Conservation (phyloP, 805 yeast species). For the Helenozyma baotianmanensis region DNA sequence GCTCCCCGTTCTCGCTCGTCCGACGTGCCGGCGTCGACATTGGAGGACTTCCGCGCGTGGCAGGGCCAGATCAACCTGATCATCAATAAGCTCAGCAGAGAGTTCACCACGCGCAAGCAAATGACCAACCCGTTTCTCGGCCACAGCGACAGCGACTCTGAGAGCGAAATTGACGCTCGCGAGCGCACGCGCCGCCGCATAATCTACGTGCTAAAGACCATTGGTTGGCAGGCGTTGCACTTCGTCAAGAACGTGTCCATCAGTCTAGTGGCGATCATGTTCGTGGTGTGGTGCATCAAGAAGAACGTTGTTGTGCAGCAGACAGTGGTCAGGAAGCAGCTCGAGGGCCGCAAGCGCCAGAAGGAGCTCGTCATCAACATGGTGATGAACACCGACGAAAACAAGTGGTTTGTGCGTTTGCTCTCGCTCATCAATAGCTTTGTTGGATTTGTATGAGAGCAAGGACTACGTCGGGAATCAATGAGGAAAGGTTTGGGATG, state of each 20-base stretch:
- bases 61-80: constrained; percentile 49
- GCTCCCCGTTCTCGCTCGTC: neutral
- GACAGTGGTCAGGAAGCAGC: constrained; percentile 35
- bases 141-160: constrained; percentile 5
- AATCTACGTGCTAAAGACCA: constrained; percentile 18
- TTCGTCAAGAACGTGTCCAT: constrained; percentile 32
- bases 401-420: constrained; percentile 41
- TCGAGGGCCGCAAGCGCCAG: constrained; percentile 15
- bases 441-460: constrained; percentile 34
- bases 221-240: constrained; percentile 26
- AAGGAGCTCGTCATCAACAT: constrained; percentile 40
- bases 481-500: too few species aligned
- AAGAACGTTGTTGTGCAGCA: constrained; percentile 34
- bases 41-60: constrained; percentile 48
- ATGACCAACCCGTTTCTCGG: constrained; percentile 1
- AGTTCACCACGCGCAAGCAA: constrained; percentile 17
- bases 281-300: constrained; percentile 40
- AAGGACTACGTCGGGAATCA: too few species aligned
- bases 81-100: constrained; percentile 42
- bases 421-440: constrained; percentile 33
- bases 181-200: constrained; percentile 18
- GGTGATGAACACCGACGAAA: constrained; percentile 39
- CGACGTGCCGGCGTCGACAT: constrained; percentile 8
- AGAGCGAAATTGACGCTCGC: constrained; percentile 6
- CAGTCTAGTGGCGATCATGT: constrained; percentile 33